A percentile compares a stretch with the other conserved stretches of the same genome.
Conservation (phyloP, 2,329 filamentous ascomycete species). For the Beauveria rudraprayagi region DNA sequence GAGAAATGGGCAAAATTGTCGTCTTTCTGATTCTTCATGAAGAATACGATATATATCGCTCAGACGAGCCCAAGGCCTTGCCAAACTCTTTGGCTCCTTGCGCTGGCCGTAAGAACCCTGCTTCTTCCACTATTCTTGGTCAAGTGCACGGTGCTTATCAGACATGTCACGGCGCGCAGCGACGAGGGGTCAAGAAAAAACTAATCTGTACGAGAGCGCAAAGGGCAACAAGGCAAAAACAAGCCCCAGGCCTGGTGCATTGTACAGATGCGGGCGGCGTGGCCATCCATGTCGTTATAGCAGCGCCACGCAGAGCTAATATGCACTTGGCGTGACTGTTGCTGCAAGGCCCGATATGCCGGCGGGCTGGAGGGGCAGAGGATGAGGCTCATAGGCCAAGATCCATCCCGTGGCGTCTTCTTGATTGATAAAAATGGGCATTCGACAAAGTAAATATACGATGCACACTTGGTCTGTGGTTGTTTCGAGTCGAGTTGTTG, state of each 20-base stretch:
- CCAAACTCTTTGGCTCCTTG: too few relatives aligned
- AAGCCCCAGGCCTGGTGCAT: not conserved
- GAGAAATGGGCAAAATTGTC: not conserved
- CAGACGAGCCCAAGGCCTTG: not conserved
- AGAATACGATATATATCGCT: not conserved
- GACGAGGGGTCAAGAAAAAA: too few relatives aligned
- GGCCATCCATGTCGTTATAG: slow-evolving; percentile 4
- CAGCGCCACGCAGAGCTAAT: slow-evolving; percentile 2
- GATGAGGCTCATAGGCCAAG: not conserved
- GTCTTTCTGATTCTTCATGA: not conserved
- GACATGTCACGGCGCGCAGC: too few relatives aligned
- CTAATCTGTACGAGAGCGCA: not conserved
- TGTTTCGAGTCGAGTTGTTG: not conserved
- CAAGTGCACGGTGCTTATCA: too few relatives aligned
- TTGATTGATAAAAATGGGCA: not conserved
- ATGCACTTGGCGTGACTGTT: not conserved
- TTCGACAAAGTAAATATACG: not conserved
- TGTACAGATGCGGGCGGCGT: not conserved
- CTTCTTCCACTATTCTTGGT: too few relatives aligned
- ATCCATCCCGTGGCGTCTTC: not conserved
- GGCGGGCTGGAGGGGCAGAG: not conserved
- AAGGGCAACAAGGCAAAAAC: not conserved
- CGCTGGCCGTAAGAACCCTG: too few relatives aligned
- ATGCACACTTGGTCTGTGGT: not conserved
- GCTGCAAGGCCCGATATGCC: not conserved